phyloP scores from a whole-genome alignment of 805 yeast genomes.

The Yamadazyma akitaensis region DNA sequence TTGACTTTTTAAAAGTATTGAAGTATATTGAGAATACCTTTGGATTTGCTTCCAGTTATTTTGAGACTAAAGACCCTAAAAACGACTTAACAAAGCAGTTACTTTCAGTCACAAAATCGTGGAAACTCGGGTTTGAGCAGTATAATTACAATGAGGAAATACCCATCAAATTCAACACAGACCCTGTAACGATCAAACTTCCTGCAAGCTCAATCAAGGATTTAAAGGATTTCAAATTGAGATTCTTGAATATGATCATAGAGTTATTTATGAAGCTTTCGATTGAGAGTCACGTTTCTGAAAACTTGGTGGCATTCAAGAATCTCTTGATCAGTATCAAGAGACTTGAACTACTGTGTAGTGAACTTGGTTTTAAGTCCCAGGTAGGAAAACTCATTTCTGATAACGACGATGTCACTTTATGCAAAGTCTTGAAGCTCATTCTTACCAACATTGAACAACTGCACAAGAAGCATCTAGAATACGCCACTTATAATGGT shows the following conservation, averaged over 20 bases:
- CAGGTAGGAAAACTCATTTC: conserved; percentile 13
- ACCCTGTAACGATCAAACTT: conserved; percentile 4
- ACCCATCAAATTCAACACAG: conserved; percentile 3
- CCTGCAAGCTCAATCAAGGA: conserved; percentile 8
- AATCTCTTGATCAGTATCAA: conserved; percentile 25
- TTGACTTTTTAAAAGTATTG: conserved; percentile 28
- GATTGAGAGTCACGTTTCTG: not conserved
- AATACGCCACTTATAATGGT: not conserved
- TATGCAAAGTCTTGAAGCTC: conserved; percentile 6
- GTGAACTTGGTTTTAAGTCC: conserved; percentile 15
- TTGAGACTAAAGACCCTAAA: conserved; percentile 12
- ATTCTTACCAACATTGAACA: conserved; percentile 7
- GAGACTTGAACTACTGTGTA: conserved; percentile 18
- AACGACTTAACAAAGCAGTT: conserved; percentile 6
- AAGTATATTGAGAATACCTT: conserved; percentile 35
- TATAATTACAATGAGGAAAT: not conserved
- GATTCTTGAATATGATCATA: conserved; percentile 3
- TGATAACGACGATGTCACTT: conserved; percentile 5
- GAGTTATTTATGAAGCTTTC: not conserved
- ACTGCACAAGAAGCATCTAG: conserved; percentile 3
- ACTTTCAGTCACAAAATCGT: conserved; percentile 18
- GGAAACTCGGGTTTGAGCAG: conserved; percentile 16
- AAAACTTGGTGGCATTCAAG: conserved; percentile 18
- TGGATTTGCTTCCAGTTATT: conserved; percentile 22
- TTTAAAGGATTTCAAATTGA: conserved; percentile 6